A percentile compares a stretch with the other conserved stretches of the same genome.
These are phyloP conservation scores for Fusarium aywerte DNA, from an alignment of 2,329 filamentous ascomycete species.

Conservation along the genomic window DNA sequence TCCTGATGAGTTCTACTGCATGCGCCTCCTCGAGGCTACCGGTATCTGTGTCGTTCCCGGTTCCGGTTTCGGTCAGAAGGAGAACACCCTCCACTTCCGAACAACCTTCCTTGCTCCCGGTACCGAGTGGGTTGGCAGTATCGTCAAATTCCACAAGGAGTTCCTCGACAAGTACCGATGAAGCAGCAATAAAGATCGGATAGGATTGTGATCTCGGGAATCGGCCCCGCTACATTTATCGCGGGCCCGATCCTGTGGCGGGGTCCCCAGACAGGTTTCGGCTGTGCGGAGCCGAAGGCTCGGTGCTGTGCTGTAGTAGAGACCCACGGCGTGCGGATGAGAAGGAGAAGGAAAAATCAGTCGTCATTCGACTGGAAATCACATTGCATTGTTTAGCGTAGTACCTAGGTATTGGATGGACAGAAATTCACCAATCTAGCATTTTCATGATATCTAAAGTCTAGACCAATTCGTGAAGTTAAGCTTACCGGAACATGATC, in stretches of 20 bases:
- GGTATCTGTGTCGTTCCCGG: constrained; percentile 95
- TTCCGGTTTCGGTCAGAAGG: constrained; percentile 92
- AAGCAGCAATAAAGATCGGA: constrained; percentile 10
- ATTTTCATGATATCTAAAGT: constrained; percentile 20
- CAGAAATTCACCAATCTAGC: constrained; percentile 32
- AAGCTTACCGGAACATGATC: not conserved
- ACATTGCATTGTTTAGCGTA: constrained; percentile 35
- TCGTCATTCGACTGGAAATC: constrained; percentile 8
- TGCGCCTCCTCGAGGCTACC: constrained; percentile 89
- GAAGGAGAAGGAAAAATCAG: not conserved
- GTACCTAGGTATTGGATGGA: constrained; percentile 29
- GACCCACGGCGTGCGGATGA: constrained; percentile 16
- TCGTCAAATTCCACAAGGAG: constrained; percentile 88
- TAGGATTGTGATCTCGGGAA: not conserved
- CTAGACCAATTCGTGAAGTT: not conserved
- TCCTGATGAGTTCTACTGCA: constrained; percentile 94
- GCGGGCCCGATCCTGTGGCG: constrained; percentile 11
- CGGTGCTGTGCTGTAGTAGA: constrained; percentile 6
- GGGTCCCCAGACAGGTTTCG: constrained; percentile 17
- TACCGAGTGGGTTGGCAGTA: constrained; percentile 90
- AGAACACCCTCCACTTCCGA: constrained; percentile 90
- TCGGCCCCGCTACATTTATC: not conserved
- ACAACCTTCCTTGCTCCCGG: constrained; percentile 97
- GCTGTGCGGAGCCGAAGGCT: constrained; percentile 16
- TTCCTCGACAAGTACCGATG: constrained; percentile 86